Evolutionary conservation across 345 rosid species (phyloP), one percentile per base, ranked within the genome.

Genomic region (Cardamine occulta): DNA sequence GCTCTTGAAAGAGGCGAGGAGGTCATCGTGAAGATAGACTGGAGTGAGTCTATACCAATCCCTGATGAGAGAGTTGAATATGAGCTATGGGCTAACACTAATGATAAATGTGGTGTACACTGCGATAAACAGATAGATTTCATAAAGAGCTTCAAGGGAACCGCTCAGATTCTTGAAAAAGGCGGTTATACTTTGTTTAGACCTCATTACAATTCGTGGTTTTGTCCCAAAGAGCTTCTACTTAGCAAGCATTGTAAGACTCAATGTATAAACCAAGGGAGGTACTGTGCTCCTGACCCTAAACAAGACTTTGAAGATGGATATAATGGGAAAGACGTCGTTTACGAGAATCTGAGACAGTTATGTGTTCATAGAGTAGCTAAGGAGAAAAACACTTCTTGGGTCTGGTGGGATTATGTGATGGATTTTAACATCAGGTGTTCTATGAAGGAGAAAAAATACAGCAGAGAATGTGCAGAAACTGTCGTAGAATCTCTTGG

Each of bases 381-480:
- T 19, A 94, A 84, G 24, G 92, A 85, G 84, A 84, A 80, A 60
- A 81, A 81, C 12, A 82, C 63, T 40, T 83, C 97, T 23, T 91
- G 98, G 98, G 81, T 91, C 58, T 94, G 97, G 98, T 94, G 98
- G 97, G 98, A 94, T 26, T 94, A 82, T 45, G 98, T 88, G 14
- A 91, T 93, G 1, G 98, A 94, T 81, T 91, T 91, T 70, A 96
- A 90, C 63, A 86, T 91, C 79, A 86, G 97, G 60, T 94, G 98
- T 73, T 90, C 98, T 45, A 94, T 94, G 98, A 88, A 90, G 86
- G 87, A 87, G 74, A 91, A 88, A 56, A 86, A 66, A 47, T 94
- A 94, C 15, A 91, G 88, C 89, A 90, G 85, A 79, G 84, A 90
- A 49, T 91, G 98, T 14, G 96, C 92, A 10, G 86, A 90, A 47